Evolutionary conservation across 768 basidiomycete genomes (phyloP).

Genomic region (Favolaschia claudopus): DNA sequence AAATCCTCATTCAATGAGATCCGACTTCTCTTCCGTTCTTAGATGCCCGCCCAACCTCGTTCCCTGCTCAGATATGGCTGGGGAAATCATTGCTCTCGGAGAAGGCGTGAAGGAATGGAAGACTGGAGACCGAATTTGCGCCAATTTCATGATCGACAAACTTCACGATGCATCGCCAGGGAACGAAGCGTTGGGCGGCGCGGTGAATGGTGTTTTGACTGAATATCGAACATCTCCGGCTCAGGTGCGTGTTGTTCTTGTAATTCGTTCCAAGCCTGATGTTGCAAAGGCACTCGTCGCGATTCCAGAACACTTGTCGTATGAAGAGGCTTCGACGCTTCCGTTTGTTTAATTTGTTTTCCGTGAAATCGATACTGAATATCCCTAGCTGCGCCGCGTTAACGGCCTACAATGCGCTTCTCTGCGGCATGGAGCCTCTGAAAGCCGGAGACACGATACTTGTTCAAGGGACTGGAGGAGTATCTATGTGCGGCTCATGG

Average conservation of each 20-base stretch:
- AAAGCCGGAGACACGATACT: conserved; percentile 68
- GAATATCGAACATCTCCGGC: conserved; percentile 59
- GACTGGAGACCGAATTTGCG: conserved; percentile 60
- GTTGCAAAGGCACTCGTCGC: conserved; percentile 50
- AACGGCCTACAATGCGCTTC: conserved; percentile 69
- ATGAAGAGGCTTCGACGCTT: conserved; percentile 70
- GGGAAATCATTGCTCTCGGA: conserved; percentile 59
- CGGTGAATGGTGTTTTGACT: conserved; percentile 59
- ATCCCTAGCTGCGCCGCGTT: conserved; percentile 59
- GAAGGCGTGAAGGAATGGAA: conserved; percentile 55
- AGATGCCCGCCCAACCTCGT: conserved; percentile 35
- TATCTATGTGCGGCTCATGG: conserved; percentile 51
- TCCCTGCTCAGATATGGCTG: conserved; percentile 60
- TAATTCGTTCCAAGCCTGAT: not conserved
- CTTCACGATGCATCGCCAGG: conserved; percentile 52
- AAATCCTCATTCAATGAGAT: not conserved
- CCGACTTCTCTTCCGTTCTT: not conserved
- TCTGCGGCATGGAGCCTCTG: conserved; percentile 52
- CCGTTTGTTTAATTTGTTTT: conserved; percentile 53
- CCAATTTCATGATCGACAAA: conserved; percentile 60
- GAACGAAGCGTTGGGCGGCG: conserved; percentile 48
- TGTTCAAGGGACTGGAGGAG: conserved; percentile 63
- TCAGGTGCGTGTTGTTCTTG: too few species aligned
- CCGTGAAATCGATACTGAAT: too few species aligned
- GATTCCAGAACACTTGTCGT: conserved; percentile 63